Evolutionary conservation across 805 yeast species (phyloP), one percentile per base, ranked within the genome.

Genomic region (Candida silvicultrix): DNA sequence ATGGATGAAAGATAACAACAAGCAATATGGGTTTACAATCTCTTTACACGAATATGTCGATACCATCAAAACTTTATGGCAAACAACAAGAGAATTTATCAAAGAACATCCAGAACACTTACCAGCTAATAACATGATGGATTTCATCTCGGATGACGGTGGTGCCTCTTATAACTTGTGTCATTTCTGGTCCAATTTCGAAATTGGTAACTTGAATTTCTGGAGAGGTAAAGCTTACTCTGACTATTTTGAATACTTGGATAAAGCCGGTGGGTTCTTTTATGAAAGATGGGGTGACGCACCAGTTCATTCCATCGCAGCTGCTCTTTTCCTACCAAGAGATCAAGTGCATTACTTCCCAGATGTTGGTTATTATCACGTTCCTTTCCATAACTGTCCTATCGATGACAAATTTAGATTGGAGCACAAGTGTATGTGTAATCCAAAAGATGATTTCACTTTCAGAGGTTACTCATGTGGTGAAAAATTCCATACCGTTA

Each of bases 241-340:
- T 32, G 69, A 72, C 5, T 85, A 77, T 65, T 85, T 85, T 59
- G 71, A 83, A 16, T 68, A 65, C 60, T 69, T 86, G 45, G 95
- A 86, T 62, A 54, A 67, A 47, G 63, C 77, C 2, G 95, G 95
- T 52, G 95, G 95, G 1, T 86, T 86, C 65, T 86, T 78, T 65
- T 85, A 85, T 61, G 94, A 87, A 67, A 73, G 96, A 55, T 88
- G 96, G 95, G 96, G 96, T 40, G 96, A 88, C 65, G 96, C 96
- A 2, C 95, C 95, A 12, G 78, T 87, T 11, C 95, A 86, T 65
- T 79, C 95, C 1, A 75, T 87, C 45, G 94, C 86, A 21, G 85
- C 83, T 9, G 63, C 89, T 1, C 62, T 84, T 42, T 76, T 85
- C 59, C 63, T 82, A 43, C 75, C 78, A 51, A 71, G 71, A 55